Evolutionary conservation across 768 basidiomycete genomes (phyloP), one percentile per base, ranked within the genome.

Genomic region (Serpula lacrymans): DNA sequence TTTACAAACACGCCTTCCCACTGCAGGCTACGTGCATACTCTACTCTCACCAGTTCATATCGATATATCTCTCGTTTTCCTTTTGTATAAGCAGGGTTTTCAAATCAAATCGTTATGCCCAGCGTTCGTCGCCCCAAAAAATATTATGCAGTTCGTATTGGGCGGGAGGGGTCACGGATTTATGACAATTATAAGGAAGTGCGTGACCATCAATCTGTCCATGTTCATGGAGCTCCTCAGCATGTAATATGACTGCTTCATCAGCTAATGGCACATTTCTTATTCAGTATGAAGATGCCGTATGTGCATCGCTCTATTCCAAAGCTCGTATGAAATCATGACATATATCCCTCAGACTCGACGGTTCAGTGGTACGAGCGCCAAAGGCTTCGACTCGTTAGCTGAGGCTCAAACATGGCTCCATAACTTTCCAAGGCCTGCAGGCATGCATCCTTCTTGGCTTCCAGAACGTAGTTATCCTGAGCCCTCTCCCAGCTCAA

Each of bases 71-170:
- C n/a, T n/a, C n/a, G n/a, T n/a, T n/a, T n/a, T n/a, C n/a, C n/a
- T n/a, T n/a, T n/a, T n/a, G n/a, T n/a, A n/a, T n/a, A n/a, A n/a
- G n/a, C n/a, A n/a, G n/a, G n/a, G n/a, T n/a, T n/a, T n/a, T n/a
- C n/a, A n/a, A n/a, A n/a, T n/a, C n/a, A n/a, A n/a, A n/a, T n/a
- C n/a, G n/a, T n/a, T n/a, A n/a, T n/a, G n/a, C n/a, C n/a, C n/a
- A n/a, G n/a, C n/a, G n/a, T n/a, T n/a, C n/a, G n/a, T n/a, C n/a
- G 28, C 16, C 32, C 20, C 11, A 54, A 49, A 41, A 54, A 52
- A 16, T 67, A 60, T 41, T 65, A 65, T 42, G 64, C 65, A 5
- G 64, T 65, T 20, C 61, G 55, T 27, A 53, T 58, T 37, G 64
- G 64, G 21, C 54, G 65, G 8, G 48, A 55, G 17, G 64, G 64